phyloP scores from a whole-genome alignment of 2,329 filamentous ascomycete species.

The Claviceps humidiphila region DNA sequence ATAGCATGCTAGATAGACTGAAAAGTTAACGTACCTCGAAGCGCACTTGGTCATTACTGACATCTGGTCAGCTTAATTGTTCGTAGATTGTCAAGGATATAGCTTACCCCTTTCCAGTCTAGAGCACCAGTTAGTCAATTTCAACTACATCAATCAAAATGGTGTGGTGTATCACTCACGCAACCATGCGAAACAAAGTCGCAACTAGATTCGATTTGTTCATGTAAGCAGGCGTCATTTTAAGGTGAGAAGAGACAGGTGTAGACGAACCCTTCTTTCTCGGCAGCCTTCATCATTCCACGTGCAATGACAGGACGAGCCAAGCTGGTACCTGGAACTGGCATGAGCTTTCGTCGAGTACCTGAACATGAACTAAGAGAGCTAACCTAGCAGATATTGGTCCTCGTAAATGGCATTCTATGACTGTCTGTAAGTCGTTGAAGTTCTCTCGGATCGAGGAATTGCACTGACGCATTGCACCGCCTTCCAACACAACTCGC shows the following conservation, averaged over 20 bases:
- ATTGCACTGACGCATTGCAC: constrained; percentile 33
- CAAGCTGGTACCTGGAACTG: constrained; percentile 35
- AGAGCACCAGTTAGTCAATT: not conserved
- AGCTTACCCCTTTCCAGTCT: constrained; percentile 3
- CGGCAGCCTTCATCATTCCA: constrained; percentile 24
- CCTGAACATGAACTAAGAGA: not conserved
- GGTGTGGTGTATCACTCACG: not conserved
- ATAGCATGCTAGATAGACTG: not conserved
- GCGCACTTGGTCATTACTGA: constrained; percentile 2
- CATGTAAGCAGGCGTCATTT: not conserved
- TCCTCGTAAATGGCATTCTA: constrained; percentile 49
- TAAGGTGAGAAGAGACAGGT: not conserved
- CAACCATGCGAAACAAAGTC: constrained; percentile 1
- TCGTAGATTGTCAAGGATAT: not conserved
- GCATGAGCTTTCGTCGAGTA: not conserved
- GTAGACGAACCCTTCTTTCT: constrained; percentile 11
- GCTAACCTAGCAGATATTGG: constrained; percentile 16
- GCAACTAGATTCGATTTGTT: not conserved
- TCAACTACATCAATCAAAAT: not conserved
- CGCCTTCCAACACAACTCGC: constrained; percentile 57
- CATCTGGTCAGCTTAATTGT: not conserved
- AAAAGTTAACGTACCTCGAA: not conserved
- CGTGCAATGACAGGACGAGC: constrained; percentile 55
- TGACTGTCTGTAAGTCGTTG: not conserved
- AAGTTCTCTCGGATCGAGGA: not conserved